Percentiles rank a stretch among this genome's conserved stretches.
phyloP scores from a whole-genome alignment of 1,284 basidiomycete genomes.

The Farysia itapuensis region DNA sequence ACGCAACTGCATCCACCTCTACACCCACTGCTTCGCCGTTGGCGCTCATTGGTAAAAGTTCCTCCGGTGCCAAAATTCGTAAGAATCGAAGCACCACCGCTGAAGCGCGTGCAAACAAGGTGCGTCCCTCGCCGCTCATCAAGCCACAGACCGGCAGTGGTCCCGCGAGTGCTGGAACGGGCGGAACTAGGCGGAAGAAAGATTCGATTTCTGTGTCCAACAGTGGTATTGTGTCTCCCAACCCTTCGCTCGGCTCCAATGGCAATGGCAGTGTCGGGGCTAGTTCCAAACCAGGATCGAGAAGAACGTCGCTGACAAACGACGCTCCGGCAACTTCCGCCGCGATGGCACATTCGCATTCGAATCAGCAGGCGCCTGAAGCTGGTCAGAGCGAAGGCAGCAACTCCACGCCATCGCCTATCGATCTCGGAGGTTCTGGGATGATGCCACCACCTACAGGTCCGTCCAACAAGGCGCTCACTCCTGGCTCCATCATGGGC shows the following conservation, averaged over 20 bases:
- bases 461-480: slow-evolving; percentile 43
- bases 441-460: slow-evolving; percentile 39
- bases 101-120: slow-evolving; percentile 46
- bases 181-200: slow-evolving; percentile 21
- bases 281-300: slow-evolving; percentile 10
- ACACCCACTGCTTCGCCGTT: slow-evolving; percentile 48
- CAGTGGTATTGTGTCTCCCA: slow-evolving; percentile 7
- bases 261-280: slow-evolving; percentile 9
- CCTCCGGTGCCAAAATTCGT: slow-evolving; percentile 27
- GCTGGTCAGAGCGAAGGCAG: slow-evolving; percentile 47
- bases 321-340: neutral
- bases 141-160: slow-evolving; percentile 42
- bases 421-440: slow-evolving; percentile 37
- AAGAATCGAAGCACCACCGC: slow-evolving; percentile 50
- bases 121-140: slow-evolving; percentile 54
- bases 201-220: slow-evolving; percentile 4
- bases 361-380: slow-evolving; percentile 36
- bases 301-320: slow-evolving; percentile 12
- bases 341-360: slow-evolving; percentile 5
- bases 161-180: too few species aligned
- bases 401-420: slow-evolving; percentile 51
- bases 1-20: slow-evolving; percentile 13
- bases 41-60: slow-evolving; percentile 35
- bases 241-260: slow-evolving; percentile 7
- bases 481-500: slow-evolving; percentile 56